A percentile compares a stretch with the other conserved stretches of the same genome.
Evolutionary conservation across 768 basidiomycete species (phyloP).

Genomic region (Phlegmacium glaucopus): DNA sequence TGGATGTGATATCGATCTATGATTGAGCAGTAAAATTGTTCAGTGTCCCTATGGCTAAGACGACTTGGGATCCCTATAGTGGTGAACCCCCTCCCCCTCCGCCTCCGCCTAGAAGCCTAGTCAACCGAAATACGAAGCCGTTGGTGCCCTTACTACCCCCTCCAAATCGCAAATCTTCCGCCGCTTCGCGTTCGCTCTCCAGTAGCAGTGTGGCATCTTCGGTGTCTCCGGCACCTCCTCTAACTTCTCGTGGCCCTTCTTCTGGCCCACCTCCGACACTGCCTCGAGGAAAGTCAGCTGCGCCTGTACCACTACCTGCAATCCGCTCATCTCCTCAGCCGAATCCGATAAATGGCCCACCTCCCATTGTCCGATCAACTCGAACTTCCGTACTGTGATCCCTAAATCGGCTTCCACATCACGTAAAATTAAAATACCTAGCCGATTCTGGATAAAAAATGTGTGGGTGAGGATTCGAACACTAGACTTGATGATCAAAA

Average conservation of each 20-base stretch:
- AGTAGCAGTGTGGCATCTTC: constrained; percentile 8
- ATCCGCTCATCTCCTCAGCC: constrained; percentile 14
- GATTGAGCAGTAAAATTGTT: constrained; percentile 1
- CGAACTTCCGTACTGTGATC: constrained; percentile 13
- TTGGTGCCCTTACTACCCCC: constrained; percentile 30
- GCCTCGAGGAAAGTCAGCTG: constrained; percentile 13
- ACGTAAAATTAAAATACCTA: too few species aligned
- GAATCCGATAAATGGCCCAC: constrained; percentile 22
- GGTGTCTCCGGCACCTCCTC: constrained; percentile 13
- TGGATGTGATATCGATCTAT: neutral
- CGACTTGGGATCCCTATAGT: constrained; percentile 63
- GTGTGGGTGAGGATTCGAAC: too few species aligned
- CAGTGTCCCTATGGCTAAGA: constrained; percentile 58
- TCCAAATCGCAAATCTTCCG: constrained; percentile 30
- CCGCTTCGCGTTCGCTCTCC: constrained; percentile 8
- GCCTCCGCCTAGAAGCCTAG: constrained; percentile 36
- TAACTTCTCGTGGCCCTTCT: constrained; percentile 19
- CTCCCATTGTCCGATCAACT: constrained; percentile 30
- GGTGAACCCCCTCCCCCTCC: constrained; percentile 49
- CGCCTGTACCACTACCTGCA: constrained; percentile 20
- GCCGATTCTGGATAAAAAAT: too few species aligned
- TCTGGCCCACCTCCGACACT: constrained; percentile 27
- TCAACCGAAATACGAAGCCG: constrained; percentile 30
- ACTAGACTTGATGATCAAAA: too few species aligned
- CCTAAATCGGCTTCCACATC: constrained; percentile 4